phyloP scores from a whole-genome alignment of 805 yeast genomes.

The Starmerella lactis-condensi region DNA sequence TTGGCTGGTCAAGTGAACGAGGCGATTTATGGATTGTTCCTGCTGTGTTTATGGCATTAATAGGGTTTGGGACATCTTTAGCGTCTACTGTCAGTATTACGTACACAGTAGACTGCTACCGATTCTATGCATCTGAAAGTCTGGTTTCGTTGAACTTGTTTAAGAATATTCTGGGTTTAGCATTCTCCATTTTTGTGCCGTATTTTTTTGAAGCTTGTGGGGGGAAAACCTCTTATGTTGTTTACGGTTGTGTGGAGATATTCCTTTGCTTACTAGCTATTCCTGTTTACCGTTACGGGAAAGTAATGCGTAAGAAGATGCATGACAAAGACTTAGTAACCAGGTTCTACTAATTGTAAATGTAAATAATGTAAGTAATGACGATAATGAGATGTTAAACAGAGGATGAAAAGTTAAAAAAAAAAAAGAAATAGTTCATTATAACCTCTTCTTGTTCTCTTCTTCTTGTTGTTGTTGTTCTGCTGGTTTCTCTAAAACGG shows the following conservation, averaged over 20 bases:
- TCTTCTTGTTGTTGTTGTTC: too few species aligned
- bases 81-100: slow-evolving; percentile 47
- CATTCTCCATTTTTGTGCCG: slow-evolving; percentile 39
- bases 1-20: slow-evolving; percentile 38
- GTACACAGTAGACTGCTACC: slow-evolving; percentile 38
- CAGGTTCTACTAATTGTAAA: slow-evolving; percentile 21
- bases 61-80: slow-evolving; percentile 42
- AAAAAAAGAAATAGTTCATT: too few species aligned
- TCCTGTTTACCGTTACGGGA: slow-evolving; percentile 39
- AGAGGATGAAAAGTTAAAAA: not conserved
- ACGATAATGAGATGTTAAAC: not conserved
- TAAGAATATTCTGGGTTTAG: slow-evolving; percentile 38
- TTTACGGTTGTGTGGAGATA: slow-evolving; percentile 36
- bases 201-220: slow-evolving; percentile 28
- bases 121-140: slow-evolving; percentile 39
- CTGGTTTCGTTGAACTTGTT: slow-evolving; percentile 37
- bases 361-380: not conserved
- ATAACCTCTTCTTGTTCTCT: too few species aligned
- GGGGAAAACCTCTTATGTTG: slow-evolving; percentile 30
- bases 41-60: slow-evolving; percentile 35
- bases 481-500: too few species aligned
- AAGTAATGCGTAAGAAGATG: slow-evolving; percentile 33
- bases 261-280: slow-evolving; percentile 32
- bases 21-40: slow-evolving; percentile 40
- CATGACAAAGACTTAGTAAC: slow-evolving; percentile 30